Conservation (phyloP, 805 yeast species). For the Ogataea populi-albae region DNA sequence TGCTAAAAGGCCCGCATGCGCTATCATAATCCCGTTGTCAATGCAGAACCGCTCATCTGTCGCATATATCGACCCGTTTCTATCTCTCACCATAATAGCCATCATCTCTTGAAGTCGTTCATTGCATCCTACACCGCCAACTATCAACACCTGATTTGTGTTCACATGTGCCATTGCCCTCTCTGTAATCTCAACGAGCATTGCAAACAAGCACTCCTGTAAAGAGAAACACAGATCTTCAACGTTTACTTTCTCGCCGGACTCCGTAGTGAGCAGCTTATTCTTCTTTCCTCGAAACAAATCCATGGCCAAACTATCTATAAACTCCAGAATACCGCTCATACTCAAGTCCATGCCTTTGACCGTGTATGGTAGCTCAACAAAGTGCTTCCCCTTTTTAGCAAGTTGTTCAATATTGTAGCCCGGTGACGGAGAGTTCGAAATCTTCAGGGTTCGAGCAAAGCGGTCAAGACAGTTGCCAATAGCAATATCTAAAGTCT, state of each 20-base stretch:
- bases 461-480: slow-evolving; percentile 96
- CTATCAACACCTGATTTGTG: slow-evolving; percentile 84
- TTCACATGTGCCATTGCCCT: slow-evolving; percentile 98
- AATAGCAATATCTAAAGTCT: slow-evolving; percentile 94
- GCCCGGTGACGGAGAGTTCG: slow-evolving; percentile 96
- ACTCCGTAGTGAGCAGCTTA: slow-evolving; percentile 37
- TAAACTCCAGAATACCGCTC: slow-evolving; percentile 89
- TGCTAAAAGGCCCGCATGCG: slow-evolving; percentile 91
- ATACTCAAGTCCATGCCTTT: slow-evolving; percentile 98
- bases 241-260: slow-evolving; percentile 57
- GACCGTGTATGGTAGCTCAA: slow-evolving; percentile 90
- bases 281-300: slow-evolving; percentile 49
- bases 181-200: slow-evolving; percentile 97
- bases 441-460: slow-evolving; percentile 84
- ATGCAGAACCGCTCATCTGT: slow-evolving; percentile 97
- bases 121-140: slow-evolving; percentile 98
- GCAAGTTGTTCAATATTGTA: slow-evolving; percentile 96
- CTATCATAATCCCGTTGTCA: slow-evolving; percentile 98
- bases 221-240: slow-evolving; percentile 91
- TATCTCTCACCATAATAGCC: slow-evolving; percentile 87
- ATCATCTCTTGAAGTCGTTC: slow-evolving; percentile 92
- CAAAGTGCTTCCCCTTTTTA: slow-evolving; percentile 57
- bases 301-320: slow-evolving; percentile 78
- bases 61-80: slow-evolving; percentile 87
- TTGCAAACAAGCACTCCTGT: slow-evolving; percentile 89